Base-by-base conservation (phyloP, 1,284 basidiomycete genomes). In the Fomitopsis palustris region DNA sequence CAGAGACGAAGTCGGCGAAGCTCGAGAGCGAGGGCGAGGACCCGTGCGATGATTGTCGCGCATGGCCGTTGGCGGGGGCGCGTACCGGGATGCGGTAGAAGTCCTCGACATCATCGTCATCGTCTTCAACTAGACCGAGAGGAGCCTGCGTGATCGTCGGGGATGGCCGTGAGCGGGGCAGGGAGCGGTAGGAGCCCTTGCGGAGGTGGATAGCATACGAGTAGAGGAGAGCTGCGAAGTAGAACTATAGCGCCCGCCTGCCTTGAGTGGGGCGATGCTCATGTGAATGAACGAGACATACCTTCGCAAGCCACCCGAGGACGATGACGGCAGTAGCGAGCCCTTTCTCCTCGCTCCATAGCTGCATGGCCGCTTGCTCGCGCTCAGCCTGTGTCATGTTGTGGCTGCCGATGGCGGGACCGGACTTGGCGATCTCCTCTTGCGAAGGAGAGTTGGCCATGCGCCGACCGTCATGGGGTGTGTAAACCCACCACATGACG, bases 181-280 rank as follows among this genome's bases (percentile, higher is more conserved):
- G 85, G 17, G 87, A 80, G 67, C 92, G 89, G 72, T 97, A 98
- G 14, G 94, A 92, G 52, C 93, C 93, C 69, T 91, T 90, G 39
- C 96, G 91, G 51, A 99, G 87, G 73, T 98, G 96, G 1, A 88
- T 81, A 3, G 96, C 95, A 73, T 94, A 98, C 10, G 96, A 98
- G 74, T 98, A 99, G 37, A 99, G 78, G 39, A 96, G 76, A 33
- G 93, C 76, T 39, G 92, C 90, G 74, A 98, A 96, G 79, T 98
- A 99, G 64, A 97, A 81, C 96, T 98, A 64, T 35, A 19, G 33
- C 19, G 0, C 35, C 29, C 29, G 25, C 54, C 52, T 19, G 35
- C 14, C 19, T 57, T n/a, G 21, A 25, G 47, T 29, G 19, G 17
- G 25, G 33, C 17, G 35, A 53, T 33, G 42, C 17, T 10, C 16